phyloP scores from a whole-genome alignment of 495 filamentous ascomycete genomes.

The Jackrogersella multiformis region DNA sequence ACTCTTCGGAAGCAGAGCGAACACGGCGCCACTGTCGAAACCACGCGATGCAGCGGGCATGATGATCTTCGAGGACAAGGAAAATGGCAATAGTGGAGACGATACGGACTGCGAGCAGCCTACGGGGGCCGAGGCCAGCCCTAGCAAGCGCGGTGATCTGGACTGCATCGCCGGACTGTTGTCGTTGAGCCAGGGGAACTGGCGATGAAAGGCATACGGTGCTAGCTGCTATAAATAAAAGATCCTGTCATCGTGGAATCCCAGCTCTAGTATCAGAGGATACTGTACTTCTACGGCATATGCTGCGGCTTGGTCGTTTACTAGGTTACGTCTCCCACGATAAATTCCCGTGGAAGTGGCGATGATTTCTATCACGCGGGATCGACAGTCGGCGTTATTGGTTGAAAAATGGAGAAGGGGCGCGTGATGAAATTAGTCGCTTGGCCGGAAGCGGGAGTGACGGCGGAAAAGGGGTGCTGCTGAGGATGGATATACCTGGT shows the following conservation, averaged over 20 bases:
- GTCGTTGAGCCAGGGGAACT: slow-evolving; percentile 70
- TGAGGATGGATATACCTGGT: background rate
- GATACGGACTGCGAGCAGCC: slow-evolving; percentile 60
- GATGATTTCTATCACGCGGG: background rate
- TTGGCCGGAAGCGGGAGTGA: background rate
- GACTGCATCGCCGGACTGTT: slow-evolving; percentile 82
- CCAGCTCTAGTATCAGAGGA: background rate
- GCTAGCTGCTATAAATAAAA: background rate
- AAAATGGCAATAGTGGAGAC: slow-evolving; percentile 22
- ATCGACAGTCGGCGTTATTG: slow-evolving; percentile 7
- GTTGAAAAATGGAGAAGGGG: slow-evolving; percentile 7
- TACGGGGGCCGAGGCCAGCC: slow-evolving; percentile 68
- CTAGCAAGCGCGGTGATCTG: slow-evolving; percentile 71
- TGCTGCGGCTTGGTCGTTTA: background rate
- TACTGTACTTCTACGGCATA: background rate
- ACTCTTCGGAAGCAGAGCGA: slow-evolving; percentile 45
- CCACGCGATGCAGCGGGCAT: slow-evolving; percentile 30
- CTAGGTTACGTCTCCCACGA: background rate
- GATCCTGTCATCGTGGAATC: background rate
- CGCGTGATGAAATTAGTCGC: slow-evolving; percentile 5
- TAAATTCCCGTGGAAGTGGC: background rate
- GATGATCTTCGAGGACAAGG: slow-evolving; percentile 56
- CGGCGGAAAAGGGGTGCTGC: slow-evolving; percentile 2
- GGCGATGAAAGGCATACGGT: slow-evolving; percentile 55
- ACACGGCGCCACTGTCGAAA: slow-evolving; percentile 45